phyloP scores from a whole-genome alignment of 345 rosid genomes.

The Syzygium aqueum region DNA sequence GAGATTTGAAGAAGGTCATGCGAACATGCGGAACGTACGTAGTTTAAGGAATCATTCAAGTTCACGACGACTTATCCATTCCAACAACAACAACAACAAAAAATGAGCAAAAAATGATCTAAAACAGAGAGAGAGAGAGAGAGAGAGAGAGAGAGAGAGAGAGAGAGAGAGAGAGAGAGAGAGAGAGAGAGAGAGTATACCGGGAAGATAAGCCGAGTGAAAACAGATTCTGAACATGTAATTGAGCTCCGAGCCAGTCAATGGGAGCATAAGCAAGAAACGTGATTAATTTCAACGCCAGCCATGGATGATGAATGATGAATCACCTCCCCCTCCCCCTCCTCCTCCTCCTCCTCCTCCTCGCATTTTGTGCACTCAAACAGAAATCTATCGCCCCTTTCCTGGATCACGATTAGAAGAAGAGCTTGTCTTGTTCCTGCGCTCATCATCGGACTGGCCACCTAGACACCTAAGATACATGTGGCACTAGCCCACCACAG shows the following conservation, averaged over 20 bases:
- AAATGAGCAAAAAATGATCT: neutral
- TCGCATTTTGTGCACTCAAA: neutral
- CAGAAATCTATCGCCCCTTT: neutral
- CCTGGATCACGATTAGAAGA: neutral
- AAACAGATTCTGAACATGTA: neutral
- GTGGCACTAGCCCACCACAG: fast-evolving
- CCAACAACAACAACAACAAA: neutral
- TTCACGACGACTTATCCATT: neutral
- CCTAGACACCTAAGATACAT: neutral
- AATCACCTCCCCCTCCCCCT: neutral
- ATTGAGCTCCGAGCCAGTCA: neutral
- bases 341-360: neutral
- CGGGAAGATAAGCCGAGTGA: neutral
- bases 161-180: neutral
- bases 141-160: neutral
- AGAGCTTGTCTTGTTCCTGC: neutral
- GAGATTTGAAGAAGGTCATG: neutral
- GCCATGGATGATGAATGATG: neutral
- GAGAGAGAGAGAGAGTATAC: neutral
- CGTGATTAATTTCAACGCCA: neutral
- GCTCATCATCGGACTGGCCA: neutral
- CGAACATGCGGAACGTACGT: neutral
- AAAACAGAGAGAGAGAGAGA: neutral
- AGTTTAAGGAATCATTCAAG: neutral
- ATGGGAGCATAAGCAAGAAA: no score